Base-by-base conservation (phyloP, 2,329 filamentous ascomycete genomes). In the Capronia americana region DNA sequence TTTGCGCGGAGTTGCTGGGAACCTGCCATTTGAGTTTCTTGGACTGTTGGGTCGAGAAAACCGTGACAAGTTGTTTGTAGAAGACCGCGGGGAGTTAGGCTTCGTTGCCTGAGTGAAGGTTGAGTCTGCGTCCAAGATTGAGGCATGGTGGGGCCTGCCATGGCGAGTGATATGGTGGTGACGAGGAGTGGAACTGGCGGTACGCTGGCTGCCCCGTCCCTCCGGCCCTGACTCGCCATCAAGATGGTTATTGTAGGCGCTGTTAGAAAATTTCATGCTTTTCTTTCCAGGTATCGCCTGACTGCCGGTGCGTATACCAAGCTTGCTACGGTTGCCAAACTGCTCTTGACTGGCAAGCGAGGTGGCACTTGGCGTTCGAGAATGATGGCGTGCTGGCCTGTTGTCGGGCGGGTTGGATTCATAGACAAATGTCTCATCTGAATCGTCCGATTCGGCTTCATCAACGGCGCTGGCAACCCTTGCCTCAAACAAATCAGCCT, bases 361-460 rank as follows among this genome's bases (percentile, higher is more conserved):
- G 3, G 94, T 96, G 51, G 93, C 91, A 78, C 93, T 98, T 6
- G 95, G 95, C 1, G 95, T 99, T 69, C 95, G 88, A 23, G 94
- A 98, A 79, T 98, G 94, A 78, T 94, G 92, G 68, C 93, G 87
- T 69, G 88, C 86, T 59, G 92, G 91, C 59, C 86, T 82, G 26
- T 83, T 81, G 71, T 89, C 87, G 14, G 86, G 85, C 10, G 94
- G 95, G 75, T 99, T 99, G 28, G 95, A 98, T 78, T 99, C 95
- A 80, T 99, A 99, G 17, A 99, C 95, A 78, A 98, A 99, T 0
- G 95, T 98, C 79, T 98, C 95, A 74, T 97, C 95, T 1, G 94
- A 98, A 77, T 99, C 95, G 6, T 94, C 97, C 12, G 94, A 96
- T 77, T 97, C 92, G 53, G 92, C 93, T 78, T 98, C 93, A 76